Evolutionary conservation across 768 basidiomycete genomes (phyloP), one percentile per base, ranked within the genome.

Genomic region (Agaricus subrufescens): DNA sequence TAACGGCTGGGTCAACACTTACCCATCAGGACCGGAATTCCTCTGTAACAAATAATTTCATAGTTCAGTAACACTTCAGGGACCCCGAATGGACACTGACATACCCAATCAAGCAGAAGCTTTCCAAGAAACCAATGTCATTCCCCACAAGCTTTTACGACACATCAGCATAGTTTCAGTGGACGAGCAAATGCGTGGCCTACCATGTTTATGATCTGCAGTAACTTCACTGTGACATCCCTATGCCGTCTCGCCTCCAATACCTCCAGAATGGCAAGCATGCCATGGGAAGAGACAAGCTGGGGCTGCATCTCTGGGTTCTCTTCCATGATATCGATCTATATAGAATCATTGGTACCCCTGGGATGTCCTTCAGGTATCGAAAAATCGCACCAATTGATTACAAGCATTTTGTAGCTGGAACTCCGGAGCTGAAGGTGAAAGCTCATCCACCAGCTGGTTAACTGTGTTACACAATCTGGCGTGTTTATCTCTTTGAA

Each of bases 1-100:
- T 14, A 45, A 37, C 50, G 11, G 8, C 25, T 37, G 39, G 15
- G 6, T 6, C 30, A 26, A 29, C 5, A 75, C 79, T 46, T 62
- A 87, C 89, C 86, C 85, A 97, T 94, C 75, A 98, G 87, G 14
- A 98, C 89, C 12, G 97, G 94, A 58, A 98, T 98, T 12, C 96
- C 96, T 30, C 93, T 89, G 54, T 4, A 38, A 43, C 19, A 51
- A 2, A 9, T 51, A 27, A 66, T 60, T 30, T 7, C 53, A 30
- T 40, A 53, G 25, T 30, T 34, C 6, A 48, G 30, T 23, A 48
- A 29, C 15, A 26, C 11, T 34, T 34, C 34, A 8, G 34, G 11
- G 34, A 34, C 11, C 11, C 5, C 34, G 11, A 11, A 46, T 34
- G 26, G 39, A 39, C 27, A 9, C 27, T 11, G 37, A 67, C 81